Evolutionary conservation across 331 rosid species (phyloP), one percentile per base, ranked within the genome.

Genomic region (Ulmus americana): DNA sequence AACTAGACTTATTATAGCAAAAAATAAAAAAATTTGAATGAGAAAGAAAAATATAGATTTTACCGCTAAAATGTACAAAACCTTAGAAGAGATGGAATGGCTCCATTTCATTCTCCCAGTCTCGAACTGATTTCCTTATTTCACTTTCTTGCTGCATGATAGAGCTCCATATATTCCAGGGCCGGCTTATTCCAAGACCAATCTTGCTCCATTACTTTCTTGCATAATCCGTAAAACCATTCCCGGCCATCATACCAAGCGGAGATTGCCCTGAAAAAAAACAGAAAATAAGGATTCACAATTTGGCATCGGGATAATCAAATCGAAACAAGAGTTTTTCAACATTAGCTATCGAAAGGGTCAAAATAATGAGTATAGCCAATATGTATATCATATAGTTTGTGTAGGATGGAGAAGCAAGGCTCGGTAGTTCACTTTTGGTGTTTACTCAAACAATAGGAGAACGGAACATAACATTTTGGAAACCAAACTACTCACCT

Each of bases 131-230:
- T 61, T 63, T 77, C 72, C 69, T 62, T 10, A 1, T 47, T 56
- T 68, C 83, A 74, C 67, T 85, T 94, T 42, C 79, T 67, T 51
- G 90, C 94, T 48, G 88, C 78, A 45, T 85, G 97, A 59, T 85
- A 90, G 67, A 90, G 92, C 75, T 90, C 95, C 81, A 85, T 54
- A 76, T 90, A 90, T 38, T 85, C 90, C 5, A 90, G 92, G 51
- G 97, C 88, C 11, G 97, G 97, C 15, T 86, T 77, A 47, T 90
- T 87, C 97, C 95, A 90, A 57, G 97, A 90, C 97, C 95, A 90
- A 66, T 90, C 95, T 78, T 85, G 97, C 76, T 87, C 87, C 97
- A 87, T 87, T 63, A 80, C 87, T 13, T 64, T 76, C 80, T 90
- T 85, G 90, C 95, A 85, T 71, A 87, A 66, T 8, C 50, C 55